These are phyloP conservation scores for Evernia prunastri DNA, from an alignment of 495 filamentous ascomycete species.

Conservation along the genomic window DNA sequence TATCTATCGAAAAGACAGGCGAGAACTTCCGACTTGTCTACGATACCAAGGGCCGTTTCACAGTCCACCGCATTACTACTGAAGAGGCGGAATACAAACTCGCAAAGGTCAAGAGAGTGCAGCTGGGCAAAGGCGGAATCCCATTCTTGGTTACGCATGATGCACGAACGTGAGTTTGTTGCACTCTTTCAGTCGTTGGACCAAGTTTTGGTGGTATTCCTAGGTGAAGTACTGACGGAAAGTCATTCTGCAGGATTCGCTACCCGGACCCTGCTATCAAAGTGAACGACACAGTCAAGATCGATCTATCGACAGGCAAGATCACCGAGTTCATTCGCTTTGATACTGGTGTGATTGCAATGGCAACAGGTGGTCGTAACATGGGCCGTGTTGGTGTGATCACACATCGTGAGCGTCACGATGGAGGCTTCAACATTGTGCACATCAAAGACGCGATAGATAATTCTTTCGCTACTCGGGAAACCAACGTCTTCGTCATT, in stretches of 20 bases:
- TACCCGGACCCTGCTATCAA: slow-evolving; percentile 97
- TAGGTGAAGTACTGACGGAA: slow-evolving; percentile 27
- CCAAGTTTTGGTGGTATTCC: slow-evolving; percentile 79
- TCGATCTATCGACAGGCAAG: slow-evolving; percentile 93
- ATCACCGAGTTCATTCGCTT: slow-evolving; percentile 93
- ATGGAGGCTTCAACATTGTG: slow-evolving; percentile 98
- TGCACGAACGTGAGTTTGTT: slow-evolving; percentile 97
- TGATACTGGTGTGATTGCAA: slow-evolving; percentile 93
- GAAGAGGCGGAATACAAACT: slow-evolving; percentile 99
- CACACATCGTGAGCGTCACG: slow-evolving; percentile 98
- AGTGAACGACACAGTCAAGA: slow-evolving; percentile 99
- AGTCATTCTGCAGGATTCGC: slow-evolving; percentile 69
- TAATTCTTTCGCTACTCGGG: slow-evolving; percentile 97
- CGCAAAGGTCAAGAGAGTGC: slow-evolving; percentile 98
- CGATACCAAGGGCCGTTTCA: slow-evolving; percentile 99
- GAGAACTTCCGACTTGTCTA: slow-evolving; percentile 99
- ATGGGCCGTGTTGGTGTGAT: slow-evolving; percentile 99
- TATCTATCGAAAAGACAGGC: slow-evolving; percentile 97
- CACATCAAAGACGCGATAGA: slow-evolving; percentile 99
- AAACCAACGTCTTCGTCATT: slow-evolving; percentile 98
- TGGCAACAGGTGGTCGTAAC: slow-evolving; percentile 98
- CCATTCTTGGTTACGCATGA: slow-evolving; percentile 99
- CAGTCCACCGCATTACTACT: slow-evolving; percentile 94
- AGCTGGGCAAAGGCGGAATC: slow-evolving; percentile 98
- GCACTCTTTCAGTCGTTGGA: slow-evolving; percentile 98